Percentiles rank a stretch among this genome's conserved stretches.
phyloP scores from a whole-genome alignment of 495 filamentous ascomycete species.

The Neurospora discreta region DNA sequence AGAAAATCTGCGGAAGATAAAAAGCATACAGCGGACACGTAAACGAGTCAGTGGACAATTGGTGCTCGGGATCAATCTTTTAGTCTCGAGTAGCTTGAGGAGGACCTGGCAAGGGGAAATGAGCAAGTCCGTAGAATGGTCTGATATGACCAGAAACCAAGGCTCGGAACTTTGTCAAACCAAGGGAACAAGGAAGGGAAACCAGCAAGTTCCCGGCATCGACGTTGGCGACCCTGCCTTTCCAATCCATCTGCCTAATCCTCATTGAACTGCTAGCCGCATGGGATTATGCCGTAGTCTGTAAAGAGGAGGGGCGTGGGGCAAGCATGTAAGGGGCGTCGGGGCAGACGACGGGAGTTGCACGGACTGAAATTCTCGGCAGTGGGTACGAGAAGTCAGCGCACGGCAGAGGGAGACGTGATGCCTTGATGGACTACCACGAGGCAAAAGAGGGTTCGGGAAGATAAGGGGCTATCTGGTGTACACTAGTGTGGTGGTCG shows the following conservation, averaged over 20 bases:
- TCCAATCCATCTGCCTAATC: constrained; percentile 5
- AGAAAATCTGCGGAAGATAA: neutral
- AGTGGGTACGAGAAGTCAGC: neutral
- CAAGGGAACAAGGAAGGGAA: neutral
- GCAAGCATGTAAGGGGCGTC: constrained; percentile 7
- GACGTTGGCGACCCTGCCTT: neutral
- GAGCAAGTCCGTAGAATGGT: neutral
- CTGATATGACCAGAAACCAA: neutral
- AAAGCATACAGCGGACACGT: neutral
- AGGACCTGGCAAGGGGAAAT: neutral
- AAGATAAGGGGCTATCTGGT: constrained; percentile 18
- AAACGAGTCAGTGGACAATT: neutral
- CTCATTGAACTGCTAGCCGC: constrained; percentile 14
- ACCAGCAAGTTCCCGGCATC: neutral
- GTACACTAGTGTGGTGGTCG: constrained; percentile 12
- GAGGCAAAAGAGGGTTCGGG: constrained; percentile 29
- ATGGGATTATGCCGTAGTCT: constrained; percentile 14
- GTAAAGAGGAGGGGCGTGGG: constrained; percentile 6
- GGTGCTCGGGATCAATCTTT: neutral
- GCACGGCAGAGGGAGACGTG: constrained; percentile 9
- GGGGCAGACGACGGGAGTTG: neutral
- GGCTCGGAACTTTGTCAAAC: neutral
- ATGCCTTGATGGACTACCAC: constrained; percentile 22
- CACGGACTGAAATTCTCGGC: neutral
- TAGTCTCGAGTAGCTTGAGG: neutral